These are phyloP conservation scores for Candida berthetii DNA, from an alignment of 805 yeast genomes.

Conservation along the genomic window DNA sequence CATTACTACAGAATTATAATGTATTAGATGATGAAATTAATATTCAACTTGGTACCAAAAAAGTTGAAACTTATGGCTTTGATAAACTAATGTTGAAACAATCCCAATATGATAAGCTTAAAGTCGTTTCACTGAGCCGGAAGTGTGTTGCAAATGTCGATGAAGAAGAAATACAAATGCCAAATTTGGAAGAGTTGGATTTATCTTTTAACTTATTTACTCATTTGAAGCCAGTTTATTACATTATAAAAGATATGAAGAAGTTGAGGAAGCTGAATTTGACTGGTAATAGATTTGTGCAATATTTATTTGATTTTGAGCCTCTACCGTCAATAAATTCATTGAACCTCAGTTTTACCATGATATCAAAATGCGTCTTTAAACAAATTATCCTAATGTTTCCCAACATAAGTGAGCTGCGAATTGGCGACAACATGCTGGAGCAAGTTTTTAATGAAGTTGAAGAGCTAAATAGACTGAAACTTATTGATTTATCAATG, in stretches of 20 bases:
- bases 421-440: not conserved
- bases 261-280: conserved; percentile 36
- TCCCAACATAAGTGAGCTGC: not conserved
- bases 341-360: conserved; percentile 12
- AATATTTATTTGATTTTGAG: not conserved
- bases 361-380: conserved; percentile 2
- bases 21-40: conserved; percentile 23
- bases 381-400: conserved; percentile 8
- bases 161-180: conserved; percentile 9
- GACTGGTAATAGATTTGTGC: conserved; percentile 44
- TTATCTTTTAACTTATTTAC: conserved; percentile 53
- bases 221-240: conserved; percentile 30
- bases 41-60: conserved; percentile 48
- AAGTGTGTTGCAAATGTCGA: conserved; percentile 25
- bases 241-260: conserved; percentile 30
- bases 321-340: conserved; percentile 2
- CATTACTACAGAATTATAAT: conserved; percentile 45
- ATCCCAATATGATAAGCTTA: conserved; percentile 36
- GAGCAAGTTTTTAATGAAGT: not conserved
- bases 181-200: conserved; percentile 42
- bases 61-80: conserved; percentile 60
- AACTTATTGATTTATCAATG: conserved; percentile 31
- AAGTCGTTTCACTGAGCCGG: conserved; percentile 43
- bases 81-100: conserved; percentile 45
- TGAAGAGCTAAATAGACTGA: not conserved